Conservation (phyloP, 129 eudicot species). For the Pseudognaphalium luteoalbum region DNA sequence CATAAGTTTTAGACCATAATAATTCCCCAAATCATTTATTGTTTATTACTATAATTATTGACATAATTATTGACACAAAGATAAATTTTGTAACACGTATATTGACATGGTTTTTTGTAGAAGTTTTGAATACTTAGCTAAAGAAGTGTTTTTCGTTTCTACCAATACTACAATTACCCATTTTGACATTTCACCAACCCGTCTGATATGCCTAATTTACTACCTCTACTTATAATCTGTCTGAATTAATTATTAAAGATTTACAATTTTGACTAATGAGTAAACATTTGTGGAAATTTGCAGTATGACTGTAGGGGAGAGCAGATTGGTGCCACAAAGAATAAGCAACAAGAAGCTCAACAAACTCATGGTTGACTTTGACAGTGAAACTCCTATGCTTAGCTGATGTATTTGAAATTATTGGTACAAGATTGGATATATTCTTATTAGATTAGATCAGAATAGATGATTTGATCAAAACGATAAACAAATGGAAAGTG, state of each 20-base stretch:
- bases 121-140: not conserved
- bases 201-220: not conserved
- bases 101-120: too few species aligned
- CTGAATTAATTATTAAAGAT: not conserved
- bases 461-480: conserved; percentile 34
- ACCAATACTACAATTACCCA: not conserved
- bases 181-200: not conserved
- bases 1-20: not conserved
- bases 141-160: not conserved
- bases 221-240: not conserved
- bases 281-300: conserved; percentile 10
- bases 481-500: conserved; percentile 22
- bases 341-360: conserved; percentile 82
- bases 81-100: too few species aligned
- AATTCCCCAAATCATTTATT: too few species aligned
- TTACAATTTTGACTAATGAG: not conserved
- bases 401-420: conserved; percentile 4
- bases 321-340: conserved; percentile 49
- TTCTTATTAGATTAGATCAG: conserved; percentile 35
- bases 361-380: conserved; percentile 69
- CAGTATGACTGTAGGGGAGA: conserved; percentile 48
- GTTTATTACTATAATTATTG: too few species aligned
- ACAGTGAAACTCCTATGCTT: conserved; percentile 14
- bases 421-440: conserved; percentile 24
- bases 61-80: too few species aligned